These are phyloP conservation scores for Dipteronia sinensis DNA, from an alignment of 345 rosid genomes.

Conservation along the genomic window DNA sequence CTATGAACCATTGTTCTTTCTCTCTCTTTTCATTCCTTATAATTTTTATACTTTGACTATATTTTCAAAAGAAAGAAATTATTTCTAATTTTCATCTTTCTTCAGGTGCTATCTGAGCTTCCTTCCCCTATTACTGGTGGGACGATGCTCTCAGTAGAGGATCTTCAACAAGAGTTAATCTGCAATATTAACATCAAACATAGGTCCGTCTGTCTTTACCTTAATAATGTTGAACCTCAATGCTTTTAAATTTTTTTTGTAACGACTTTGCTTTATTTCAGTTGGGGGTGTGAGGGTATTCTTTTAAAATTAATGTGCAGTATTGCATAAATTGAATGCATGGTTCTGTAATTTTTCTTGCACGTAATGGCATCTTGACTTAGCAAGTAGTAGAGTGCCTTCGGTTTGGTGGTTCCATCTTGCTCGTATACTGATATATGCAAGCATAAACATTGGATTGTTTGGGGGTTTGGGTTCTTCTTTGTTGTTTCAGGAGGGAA, in stretches of 20 bases:
- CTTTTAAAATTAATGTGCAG: background rate
- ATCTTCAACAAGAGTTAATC: slow-evolving; percentile 87
- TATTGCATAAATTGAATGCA: background rate
- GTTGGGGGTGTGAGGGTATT: background rate
- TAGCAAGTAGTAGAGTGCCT: background rate
- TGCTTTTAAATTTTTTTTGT: background rate
- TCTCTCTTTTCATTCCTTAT: background rate
- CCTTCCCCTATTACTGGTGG: slow-evolving; percentile 80
- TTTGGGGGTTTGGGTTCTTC: background rate
- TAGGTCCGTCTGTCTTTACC: slow-evolving; percentile 57
- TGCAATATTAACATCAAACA: slow-evolving; percentile 88
- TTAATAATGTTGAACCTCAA: background rate
- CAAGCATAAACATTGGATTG: background rate
- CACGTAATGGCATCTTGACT: background rate
- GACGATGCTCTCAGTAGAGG: slow-evolving; percentile 73
- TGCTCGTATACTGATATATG: no score
- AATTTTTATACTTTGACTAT: no score
- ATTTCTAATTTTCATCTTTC: slow-evolving; percentile 6
- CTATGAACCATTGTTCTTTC: background rate
- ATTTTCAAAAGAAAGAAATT: background rate
- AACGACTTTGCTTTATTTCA: background rate
- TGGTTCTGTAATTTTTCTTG: background rate
- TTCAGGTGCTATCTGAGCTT: slow-evolving; percentile 75
- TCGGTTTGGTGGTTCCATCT: background rate
- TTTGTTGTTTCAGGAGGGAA: background rate